phyloP scores from a whole-genome alignment of 345 rosid genomes.

The Linum lewisii region DNA sequence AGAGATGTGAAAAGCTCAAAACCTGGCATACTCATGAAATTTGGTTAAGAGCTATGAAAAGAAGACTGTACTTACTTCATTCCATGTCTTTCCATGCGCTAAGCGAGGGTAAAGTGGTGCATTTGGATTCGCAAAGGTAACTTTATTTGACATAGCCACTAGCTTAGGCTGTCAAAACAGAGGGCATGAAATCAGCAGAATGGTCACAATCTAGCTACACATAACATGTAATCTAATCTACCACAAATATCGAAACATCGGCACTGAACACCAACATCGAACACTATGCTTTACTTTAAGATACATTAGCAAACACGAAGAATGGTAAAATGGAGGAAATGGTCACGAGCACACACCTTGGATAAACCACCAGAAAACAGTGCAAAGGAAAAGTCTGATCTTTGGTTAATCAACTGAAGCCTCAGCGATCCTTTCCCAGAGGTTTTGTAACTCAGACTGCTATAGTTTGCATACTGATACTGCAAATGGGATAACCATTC shows the following conservation, averaged over 20 bases:
- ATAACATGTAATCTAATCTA: too few relatives aligned
- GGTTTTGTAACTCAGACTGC: constrained; percentile 34
- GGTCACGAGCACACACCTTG: constrained; percentile 32
- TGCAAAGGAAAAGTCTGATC: constrained; percentile 63
- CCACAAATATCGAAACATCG: too few relatives aligned
- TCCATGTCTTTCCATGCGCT: constrained; percentile 63
- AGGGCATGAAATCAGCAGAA: not conserved
- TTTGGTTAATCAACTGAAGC: constrained; percentile 64
- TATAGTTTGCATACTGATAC: constrained; percentile 59
- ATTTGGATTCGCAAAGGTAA: constrained; percentile 48
- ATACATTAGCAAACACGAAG: not conserved
- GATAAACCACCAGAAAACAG: constrained; percentile 51
- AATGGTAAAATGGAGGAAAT: not conserved
- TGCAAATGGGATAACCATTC: constrained; percentile 16
- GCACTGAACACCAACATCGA: too few relatives aligned
- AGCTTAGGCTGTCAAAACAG: constrained; percentile 44
- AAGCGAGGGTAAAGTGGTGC: constrained; percentile 65
- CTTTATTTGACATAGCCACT: constrained; percentile 49
- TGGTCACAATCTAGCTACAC: not conserved
- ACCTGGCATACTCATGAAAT: not conserved
- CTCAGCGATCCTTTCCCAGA: constrained; percentile 49
- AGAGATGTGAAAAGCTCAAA: too few relatives aligned
- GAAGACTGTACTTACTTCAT: constrained; percentile 40
- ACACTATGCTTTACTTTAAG: too few relatives aligned
- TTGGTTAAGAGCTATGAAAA: not conserved